Evolutionary conservation across 2,329 filamentous ascomycete genomes (phyloP), one percentile per base, ranked within the genome.

Genomic region (Lecanicillium sp.): DNA sequence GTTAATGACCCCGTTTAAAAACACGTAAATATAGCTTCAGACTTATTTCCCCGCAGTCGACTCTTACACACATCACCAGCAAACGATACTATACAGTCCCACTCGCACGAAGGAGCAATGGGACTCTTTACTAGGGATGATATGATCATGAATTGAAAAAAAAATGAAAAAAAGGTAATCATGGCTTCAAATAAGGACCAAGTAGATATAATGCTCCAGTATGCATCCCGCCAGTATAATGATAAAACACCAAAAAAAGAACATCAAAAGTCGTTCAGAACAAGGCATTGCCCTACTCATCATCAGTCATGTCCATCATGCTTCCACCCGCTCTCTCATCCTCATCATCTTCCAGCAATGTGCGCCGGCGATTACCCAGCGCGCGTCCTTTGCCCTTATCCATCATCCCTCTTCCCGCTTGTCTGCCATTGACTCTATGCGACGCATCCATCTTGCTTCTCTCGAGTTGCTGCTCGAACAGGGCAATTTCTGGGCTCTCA

Each of bases 301-400:
- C 71, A 50, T 78, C 74, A 42, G 70, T 72, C 63, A 74, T 63
- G 31, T 74, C 73, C 61, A 78, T 68, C 57, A 73, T 67, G 45
- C 64, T 68, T 41, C 68, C 67, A 6, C 56, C 65, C 38, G 56
- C 61, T 33, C 52, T 55, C 45, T 62, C 57, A 46, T 62, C 47
- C 25, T 58, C 55, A 45, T 60, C 54, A 49, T 60, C 46, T 37
- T 57, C 57, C 44, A 63, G 45, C 38, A 60, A 43, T 19, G 52
- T 49, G 41, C 55, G 48, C 14, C 56, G 49, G 33, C 55, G 44
- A 13, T 55, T 51, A 27, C 55, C 50, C 42, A 52, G 62, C 42
- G 56, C 63, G 51, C 59, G 68, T 19, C 58, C 68, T 55, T 64
- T 75, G 13, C 65, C 66, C 55, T 71, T 70, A 28, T 55, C 57